These are phyloP conservation scores for Penicillium sp. DNA, from an alignment of 2,329 filamentous ascomycete species.

Conservation along the genomic window DNA sequence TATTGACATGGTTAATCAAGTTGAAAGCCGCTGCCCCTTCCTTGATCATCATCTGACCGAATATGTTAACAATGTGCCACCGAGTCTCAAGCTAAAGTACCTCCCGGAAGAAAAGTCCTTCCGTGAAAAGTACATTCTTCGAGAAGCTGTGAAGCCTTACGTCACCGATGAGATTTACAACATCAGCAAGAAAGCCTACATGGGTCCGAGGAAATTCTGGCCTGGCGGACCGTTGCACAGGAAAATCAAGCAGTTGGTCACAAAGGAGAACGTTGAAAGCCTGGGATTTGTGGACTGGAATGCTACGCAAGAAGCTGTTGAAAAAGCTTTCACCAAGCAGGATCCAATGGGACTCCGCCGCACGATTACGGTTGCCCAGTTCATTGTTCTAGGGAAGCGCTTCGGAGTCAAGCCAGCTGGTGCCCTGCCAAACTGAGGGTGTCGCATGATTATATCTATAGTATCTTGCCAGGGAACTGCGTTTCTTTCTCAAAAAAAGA, in stretches of 20 bases:
- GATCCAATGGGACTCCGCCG: neutral
- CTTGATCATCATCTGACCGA: constrained; percentile 30
- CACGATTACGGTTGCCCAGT: neutral
- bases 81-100: constrained; percentile 24
- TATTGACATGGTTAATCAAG: constrained; percentile 25
- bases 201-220: constrained; percentile 43
- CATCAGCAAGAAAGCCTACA: constrained; percentile 50
- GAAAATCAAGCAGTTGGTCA: constrained; percentile 29
- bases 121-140: constrained; percentile 52
- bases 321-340: neutral
- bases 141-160: constrained; percentile 50
- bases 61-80: constrained; percentile 28
- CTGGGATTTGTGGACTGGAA: constrained; percentile 41
- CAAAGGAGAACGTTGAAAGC: constrained; percentile 34
- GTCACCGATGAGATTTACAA: constrained; percentile 53
- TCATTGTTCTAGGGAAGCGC: neutral
- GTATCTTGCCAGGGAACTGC: neutral
- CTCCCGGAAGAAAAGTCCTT: constrained; percentile 20
- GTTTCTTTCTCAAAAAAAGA: no score
- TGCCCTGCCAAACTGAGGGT: neutral
- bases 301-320: neutral
- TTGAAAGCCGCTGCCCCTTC: constrained; percentile 24
- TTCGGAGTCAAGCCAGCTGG: neutral
- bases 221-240: constrained; percentile 45
- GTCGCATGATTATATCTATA: no score